phyloP scores from a whole-genome alignment of 2,329 filamentous ascomycete species.

The Aspergillus viridinutans region DNA sequence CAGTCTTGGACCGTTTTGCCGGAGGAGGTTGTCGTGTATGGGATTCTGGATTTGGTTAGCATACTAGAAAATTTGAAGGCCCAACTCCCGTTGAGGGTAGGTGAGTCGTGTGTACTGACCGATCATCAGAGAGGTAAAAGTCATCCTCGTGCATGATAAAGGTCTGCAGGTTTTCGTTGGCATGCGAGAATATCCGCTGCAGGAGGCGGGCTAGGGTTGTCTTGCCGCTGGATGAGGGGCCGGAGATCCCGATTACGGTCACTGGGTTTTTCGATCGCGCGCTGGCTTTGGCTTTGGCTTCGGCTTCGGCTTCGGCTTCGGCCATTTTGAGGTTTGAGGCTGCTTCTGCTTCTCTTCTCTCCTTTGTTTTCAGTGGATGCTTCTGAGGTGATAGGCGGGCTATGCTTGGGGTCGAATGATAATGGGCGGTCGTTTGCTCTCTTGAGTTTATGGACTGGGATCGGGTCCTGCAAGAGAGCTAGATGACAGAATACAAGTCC shows the following conservation, averaged over 20 bases:
- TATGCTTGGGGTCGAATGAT: neutral
- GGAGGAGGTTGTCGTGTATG: conserved; percentile 45
- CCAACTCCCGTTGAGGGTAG: too few relatives aligned
- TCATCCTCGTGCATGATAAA: conserved; percentile 95
- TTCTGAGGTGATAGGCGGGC: neutral
- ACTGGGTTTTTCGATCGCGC: conserved; percentile 18
- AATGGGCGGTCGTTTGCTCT: neutral
- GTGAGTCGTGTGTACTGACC: conserved; percentile 45
- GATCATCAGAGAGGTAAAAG: conserved; percentile 78
- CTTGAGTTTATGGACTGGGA: neutral
- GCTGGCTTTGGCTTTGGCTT: too few relatives aligned
- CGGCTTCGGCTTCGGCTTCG: too few relatives aligned
- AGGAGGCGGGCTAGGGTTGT: conserved; percentile 86
- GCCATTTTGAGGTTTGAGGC: neutral
- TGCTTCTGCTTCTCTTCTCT: neutral
- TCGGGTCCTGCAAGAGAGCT: neutral
- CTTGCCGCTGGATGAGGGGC: conserved; percentile 89
- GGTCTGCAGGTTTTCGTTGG: conserved; percentile 19
- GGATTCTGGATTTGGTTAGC: conserved; percentile 33
- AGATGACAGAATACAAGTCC: neutral
- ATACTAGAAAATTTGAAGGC: neutral
- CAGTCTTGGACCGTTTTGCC: conserved; percentile 69
- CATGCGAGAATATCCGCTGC: conserved; percentile 68
- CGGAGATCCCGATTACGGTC: conserved; percentile 75
- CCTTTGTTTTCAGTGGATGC: neutral